Base-by-base conservation (phyloP, 441 rosid genomes). In the Capsella rubella region DNA sequence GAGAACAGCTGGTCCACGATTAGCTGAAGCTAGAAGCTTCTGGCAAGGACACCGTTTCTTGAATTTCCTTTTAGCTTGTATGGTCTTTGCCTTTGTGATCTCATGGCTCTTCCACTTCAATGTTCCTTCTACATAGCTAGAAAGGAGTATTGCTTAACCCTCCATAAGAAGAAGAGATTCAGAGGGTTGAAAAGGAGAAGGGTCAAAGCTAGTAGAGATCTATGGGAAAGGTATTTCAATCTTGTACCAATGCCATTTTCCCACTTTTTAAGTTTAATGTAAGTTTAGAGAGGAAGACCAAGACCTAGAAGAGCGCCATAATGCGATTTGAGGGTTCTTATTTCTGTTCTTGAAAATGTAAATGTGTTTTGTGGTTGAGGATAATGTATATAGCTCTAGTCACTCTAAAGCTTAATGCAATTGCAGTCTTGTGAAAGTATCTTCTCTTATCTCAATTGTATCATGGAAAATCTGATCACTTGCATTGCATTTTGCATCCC, bases 41-140 rank as follows among this genome's bases (percentile, higher is more conserved):
- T 79, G 82, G 82, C 82, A 73, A 60, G 82, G 82, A 12, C 85
- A 82, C 21, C 37, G 85, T 61, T 82, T 82, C 74, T 74, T 82
- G 76, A 82, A 79, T 72, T 82, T 82, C 49, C 73, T 82, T 46
- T 69, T 82, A 15, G 85, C 82, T 42, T 76, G 82, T 58, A 77
- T 82, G 79, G 78, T 82, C 59, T 82, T 82, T 58, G 85, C 81
- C 8, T 82, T 79, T 71, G 81, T 82, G 5, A 82, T 82, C 69
- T 79, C 93, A 13, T 88, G 90, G 93, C 87, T 88, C 58, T 85
- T 82, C 64, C 85, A 76, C 77, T 79, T 82, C 77, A 76, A 82
- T 50, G 81, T 79, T 31, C 78, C 81, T 2, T 76, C 80, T 5
- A 75, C 73, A 62, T 77, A 71, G 54, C 54, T 21, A 21, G 15